Percentiles rank a stretch among this genome's conserved stretches.
Conservation (phyloP, 31 red algal genomes). For the Endocladia muricata region DNA sequence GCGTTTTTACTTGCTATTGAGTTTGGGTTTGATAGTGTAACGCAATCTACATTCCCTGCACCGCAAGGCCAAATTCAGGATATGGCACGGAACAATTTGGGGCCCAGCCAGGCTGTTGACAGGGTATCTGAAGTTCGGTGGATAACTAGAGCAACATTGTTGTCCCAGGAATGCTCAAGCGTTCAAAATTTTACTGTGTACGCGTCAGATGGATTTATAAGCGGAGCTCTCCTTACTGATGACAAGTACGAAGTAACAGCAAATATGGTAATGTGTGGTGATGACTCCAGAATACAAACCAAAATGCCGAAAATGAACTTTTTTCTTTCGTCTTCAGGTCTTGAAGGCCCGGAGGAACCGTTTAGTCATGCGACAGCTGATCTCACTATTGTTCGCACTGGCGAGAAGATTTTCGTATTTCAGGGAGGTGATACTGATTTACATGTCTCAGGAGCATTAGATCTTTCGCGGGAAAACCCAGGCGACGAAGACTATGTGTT, state of each 20-base stretch:
- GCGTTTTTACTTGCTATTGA: not conserved
- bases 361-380: not conserved
- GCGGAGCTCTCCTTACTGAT: not conserved
- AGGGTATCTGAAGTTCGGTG: not conserved
- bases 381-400: not conserved
- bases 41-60: not conserved
- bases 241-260: not conserved
- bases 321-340: not conserved
- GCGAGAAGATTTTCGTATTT: not conserved
- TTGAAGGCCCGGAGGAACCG: not conserved
- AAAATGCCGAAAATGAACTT: not conserved
- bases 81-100: not conserved
- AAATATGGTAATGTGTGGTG: not conserved
- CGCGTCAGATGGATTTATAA: not conserved
- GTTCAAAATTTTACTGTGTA: too few relatives aligned
- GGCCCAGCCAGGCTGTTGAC: not conserved
- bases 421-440: not conserved
- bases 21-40: not conserved
- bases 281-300: not conserved
- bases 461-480: not conserved
- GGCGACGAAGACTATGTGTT: not conserved
- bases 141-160: not conserved
- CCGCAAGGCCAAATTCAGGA: not conserved
- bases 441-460: not conserved
- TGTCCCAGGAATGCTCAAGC: too few relatives aligned